These are phyloP conservation scores for Epichloe uncinata DNA, from an alignment of 2,329 filamentous ascomycete genomes.

Conservation along the genomic window DNA sequence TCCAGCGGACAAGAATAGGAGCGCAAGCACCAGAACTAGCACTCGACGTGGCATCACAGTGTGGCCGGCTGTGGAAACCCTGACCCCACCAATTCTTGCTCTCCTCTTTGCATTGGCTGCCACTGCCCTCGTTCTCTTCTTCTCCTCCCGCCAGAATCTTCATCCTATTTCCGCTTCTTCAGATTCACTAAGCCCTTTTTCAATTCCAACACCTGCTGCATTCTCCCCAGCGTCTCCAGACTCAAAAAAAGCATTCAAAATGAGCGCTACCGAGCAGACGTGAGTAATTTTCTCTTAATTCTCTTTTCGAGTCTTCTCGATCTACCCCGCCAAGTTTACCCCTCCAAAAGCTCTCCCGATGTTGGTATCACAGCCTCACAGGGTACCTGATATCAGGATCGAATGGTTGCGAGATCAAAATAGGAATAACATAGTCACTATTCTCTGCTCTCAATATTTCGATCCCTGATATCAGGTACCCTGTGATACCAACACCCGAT, in stretches of 20 bases:
- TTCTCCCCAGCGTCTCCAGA: conserved; percentile 15
- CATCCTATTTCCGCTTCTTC: conserved; percentile 16
- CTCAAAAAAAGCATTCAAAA: conserved; percentile 30
- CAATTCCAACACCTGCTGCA: conserved; percentile 12
- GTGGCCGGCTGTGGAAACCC: conserved; percentile 23
- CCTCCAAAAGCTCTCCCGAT: conserved; percentile 8
- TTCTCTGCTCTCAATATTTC: no score
- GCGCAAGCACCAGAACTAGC: background rate
- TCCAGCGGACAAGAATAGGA: background rate
- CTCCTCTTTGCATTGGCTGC: conserved; percentile 24
- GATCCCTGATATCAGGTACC: no score
- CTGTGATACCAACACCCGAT: background rate
- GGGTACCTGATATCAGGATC: no score
- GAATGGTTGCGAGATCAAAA: no score
- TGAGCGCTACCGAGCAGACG: conserved; percentile 75
- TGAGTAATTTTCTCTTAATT: conserved; percentile 32
- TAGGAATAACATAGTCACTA: no score
- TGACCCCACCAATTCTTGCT: conserved; percentile 30
- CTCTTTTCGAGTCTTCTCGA: background rate
- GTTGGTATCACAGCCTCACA: background rate
- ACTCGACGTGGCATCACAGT: conserved; percentile 10
- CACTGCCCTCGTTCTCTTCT: conserved; percentile 16
- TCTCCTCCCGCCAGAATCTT: conserved; percentile 7
- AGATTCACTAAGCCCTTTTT: conserved; percentile 15
- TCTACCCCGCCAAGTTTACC: conserved; percentile 21